Evolutionary conservation across 2,329 filamentous ascomycete genomes (phyloP).

Genomic region (Ampelomyces quisqualis): DNA sequence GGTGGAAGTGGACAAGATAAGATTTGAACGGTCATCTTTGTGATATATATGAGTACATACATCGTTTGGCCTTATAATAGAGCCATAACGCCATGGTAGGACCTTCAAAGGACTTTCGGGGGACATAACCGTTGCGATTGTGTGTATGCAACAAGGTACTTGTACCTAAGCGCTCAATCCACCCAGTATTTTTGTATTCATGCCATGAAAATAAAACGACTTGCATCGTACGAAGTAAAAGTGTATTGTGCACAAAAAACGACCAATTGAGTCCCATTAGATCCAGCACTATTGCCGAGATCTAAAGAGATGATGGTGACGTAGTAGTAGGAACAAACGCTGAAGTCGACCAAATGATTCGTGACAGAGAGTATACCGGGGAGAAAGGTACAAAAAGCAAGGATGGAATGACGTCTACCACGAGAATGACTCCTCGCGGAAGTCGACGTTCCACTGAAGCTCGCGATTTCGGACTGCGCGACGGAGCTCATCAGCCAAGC

Average conservation of each 20-base stretch:
- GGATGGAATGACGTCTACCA: conserved; percentile 47
- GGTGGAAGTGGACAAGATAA: too few relatives aligned
- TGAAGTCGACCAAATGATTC: conserved; percentile 8
- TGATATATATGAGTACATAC: too few relatives aligned
- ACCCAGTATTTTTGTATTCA: conserved; percentile 16
- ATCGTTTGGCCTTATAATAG: background rate
- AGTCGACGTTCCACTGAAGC: conserved; percentile 68
- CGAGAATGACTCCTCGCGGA: conserved; percentile 76
- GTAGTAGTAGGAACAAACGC: conserved; percentile 3
- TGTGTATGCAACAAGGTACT: conserved; percentile 5
- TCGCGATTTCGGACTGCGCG: conserved; percentile 65
- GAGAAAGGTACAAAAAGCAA: conserved; percentile 8
- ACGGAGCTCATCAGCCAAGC: conserved; percentile 73
- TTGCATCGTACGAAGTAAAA: conserved; percentile 20
- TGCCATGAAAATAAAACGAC: conserved; percentile 12
- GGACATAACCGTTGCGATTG: conserved; percentile 5
- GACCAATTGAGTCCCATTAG: conserved; percentile 12
- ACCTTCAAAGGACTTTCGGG: background rate
- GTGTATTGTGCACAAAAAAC: conserved; percentile 37
- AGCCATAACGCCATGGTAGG: conserved; percentile 1
- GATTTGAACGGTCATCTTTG: too few relatives aligned
- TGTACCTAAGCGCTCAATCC: conserved; percentile 14
- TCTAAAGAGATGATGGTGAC: conserved; percentile 5
- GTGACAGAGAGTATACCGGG: conserved; percentile 20
- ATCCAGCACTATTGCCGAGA: conserved; percentile 9